Evolutionary conservation across 1,139 yeast species (phyloP).

Genomic region (Kluyveromyces marxianus): DNA sequence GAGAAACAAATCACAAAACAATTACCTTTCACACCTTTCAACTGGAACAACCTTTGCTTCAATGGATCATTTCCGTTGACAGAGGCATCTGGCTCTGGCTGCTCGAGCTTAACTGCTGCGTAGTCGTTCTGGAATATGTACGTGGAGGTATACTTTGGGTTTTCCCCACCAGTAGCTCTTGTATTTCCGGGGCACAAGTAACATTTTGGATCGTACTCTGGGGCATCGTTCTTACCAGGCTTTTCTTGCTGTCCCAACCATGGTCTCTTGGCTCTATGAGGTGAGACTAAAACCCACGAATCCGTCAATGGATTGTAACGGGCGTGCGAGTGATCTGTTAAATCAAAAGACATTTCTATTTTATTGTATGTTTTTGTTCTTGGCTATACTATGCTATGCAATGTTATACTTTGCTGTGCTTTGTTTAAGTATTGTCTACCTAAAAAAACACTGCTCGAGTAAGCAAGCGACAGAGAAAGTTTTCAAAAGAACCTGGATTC

Average conservation of each 20-base stretch:
- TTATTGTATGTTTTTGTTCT: no score
- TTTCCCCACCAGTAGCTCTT: constrained; percentile 54
- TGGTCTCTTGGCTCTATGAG: constrained; percentile 72
- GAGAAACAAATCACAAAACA: constrained; percentile 69
- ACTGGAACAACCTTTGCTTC: constrained; percentile 42
- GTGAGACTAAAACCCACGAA: constrained; percentile 62
- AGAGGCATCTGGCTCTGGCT: constrained; percentile 38
- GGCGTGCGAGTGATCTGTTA: constrained; percentile 55
- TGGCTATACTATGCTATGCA: no score
- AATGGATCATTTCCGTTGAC: constrained; percentile 19
- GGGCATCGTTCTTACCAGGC: constrained; percentile 37
- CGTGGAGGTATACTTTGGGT: constrained; percentile 53
- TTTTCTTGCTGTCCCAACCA: constrained; percentile 75
- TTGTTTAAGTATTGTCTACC: background rate
- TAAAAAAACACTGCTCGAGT: background rate
- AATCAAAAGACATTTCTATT: constrained; percentile 33
- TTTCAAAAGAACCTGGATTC: no score
- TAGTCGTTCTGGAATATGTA: constrained; percentile 61
- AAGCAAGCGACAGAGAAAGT: no score
- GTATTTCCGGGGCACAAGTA: constrained; percentile 68
- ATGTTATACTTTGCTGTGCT: background rate
- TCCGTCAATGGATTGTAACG: constrained; percentile 61
- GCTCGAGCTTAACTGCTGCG: constrained; percentile 58
- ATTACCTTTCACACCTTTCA: constrained; percentile 58
- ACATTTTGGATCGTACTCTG: constrained; percentile 58